Conservation (phyloP, 768 basidiomycete species). For the Candolleomyces aberdarensis region DNA sequence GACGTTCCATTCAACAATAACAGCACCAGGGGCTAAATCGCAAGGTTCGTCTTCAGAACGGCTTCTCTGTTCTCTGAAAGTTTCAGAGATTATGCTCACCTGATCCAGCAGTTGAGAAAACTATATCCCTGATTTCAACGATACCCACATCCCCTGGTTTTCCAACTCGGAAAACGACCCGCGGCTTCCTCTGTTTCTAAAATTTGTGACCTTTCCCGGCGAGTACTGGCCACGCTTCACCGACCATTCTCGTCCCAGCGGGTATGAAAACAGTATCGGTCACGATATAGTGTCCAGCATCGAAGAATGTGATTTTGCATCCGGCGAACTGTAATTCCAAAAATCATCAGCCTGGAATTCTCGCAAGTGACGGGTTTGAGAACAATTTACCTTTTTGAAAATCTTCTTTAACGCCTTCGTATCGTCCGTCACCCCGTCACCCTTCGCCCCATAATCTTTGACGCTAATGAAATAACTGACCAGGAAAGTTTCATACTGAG, state of each 20-base stretch:
- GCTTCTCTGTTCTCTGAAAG: too few species aligned
- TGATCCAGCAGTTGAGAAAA: constrained; percentile 59
- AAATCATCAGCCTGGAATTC: neutral
- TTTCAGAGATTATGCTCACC: constrained; percentile 15
- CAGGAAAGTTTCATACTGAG: constrained; percentile 64
- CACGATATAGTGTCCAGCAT: constrained; percentile 61
- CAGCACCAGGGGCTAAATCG: constrained; percentile 49
- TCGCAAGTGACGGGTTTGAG: constrained; percentile 13
- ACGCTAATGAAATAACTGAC: constrained; percentile 70
- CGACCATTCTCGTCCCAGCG: constrained; percentile 54
- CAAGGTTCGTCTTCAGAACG: neutral
- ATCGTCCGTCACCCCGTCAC: constrained; percentile 77
- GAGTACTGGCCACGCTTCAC: constrained; percentile 61
- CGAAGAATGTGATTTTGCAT: constrained; percentile 81
- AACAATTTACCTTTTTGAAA: constrained; percentile 49
- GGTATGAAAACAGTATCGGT: constrained; percentile 58
- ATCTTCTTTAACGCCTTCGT: constrained; percentile 62
- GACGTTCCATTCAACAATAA: constrained; percentile 69
- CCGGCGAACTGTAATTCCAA: constrained; percentile 51
- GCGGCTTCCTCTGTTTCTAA: constrained; percentile 36
- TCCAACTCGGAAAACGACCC: constrained; percentile 50
- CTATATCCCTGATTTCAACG: constrained; percentile 61
- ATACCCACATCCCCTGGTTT: constrained; percentile 46
- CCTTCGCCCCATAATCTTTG: constrained; percentile 64
- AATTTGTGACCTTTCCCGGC: constrained; percentile 48